A percentile compares a stretch with the other conserved stretches of the same genome.
phyloP scores from a whole-genome alignment of 1,284 basidiomycete genomes.

The Chondrostereum purpureum region DNA sequence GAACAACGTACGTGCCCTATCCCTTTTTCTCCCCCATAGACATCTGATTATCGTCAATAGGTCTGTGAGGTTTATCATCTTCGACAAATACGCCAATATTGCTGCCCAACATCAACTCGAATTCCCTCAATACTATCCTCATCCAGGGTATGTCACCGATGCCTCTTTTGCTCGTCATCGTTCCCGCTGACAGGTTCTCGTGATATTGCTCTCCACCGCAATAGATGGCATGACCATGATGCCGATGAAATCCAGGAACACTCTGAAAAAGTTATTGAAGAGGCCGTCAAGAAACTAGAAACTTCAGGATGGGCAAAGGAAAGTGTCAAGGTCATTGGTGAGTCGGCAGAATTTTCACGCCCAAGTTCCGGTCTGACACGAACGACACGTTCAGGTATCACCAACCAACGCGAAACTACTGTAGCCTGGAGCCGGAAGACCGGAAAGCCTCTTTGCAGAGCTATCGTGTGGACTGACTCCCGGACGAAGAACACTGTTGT shows the following conservation, averaged over 20 bases:
- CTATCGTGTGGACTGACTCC: constrained; percentile 96
- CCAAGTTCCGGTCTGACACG: constrained; percentile 13
- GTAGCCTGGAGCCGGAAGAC: constrained; percentile 91
- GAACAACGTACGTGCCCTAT: constrained; percentile 72
- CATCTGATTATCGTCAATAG: constrained; percentile 32
- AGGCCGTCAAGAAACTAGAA: constrained; percentile 71
- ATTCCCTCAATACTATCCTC: constrained; percentile 87
- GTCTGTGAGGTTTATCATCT: constrained; percentile 91
- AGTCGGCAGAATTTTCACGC: constrained; percentile 23
- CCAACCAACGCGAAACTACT: constrained; percentile 96
- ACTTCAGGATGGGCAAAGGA: constrained; percentile 66
- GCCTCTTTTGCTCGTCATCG: too few species aligned
- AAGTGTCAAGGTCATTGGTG: constrained; percentile 90
- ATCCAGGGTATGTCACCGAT: constrained; percentile 70
- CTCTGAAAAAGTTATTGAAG: constrained; percentile 74
- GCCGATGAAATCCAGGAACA: constrained; percentile 77
- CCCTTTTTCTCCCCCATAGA: constrained; percentile 2
- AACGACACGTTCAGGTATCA: constrained; percentile 61
- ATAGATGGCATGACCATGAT: constrained; percentile 98
- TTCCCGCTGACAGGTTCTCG: not conserved
- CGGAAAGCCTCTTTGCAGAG: constrained; percentile 81
- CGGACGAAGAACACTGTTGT: constrained; percentile 83
- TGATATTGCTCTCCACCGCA: constrained; percentile 7
- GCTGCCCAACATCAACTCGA: constrained; percentile 85
- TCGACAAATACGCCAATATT: constrained; percentile 85